These are phyloP conservation scores for Kurtzmaniella quercitrusa DNA, from an alignment of 1,139 yeast genomes.

Conservation along the genomic window DNA sequence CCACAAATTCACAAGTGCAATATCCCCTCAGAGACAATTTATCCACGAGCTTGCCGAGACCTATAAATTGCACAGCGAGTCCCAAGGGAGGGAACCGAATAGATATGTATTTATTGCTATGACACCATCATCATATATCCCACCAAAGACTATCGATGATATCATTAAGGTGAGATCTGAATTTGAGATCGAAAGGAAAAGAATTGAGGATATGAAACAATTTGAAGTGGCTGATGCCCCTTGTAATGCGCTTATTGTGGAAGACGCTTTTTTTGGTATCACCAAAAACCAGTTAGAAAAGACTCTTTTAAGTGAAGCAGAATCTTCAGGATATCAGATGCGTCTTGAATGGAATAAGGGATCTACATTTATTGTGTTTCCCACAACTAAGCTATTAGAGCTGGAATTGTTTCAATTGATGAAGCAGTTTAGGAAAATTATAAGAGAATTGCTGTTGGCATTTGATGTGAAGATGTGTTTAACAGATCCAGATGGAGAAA, in stretches of 20 bases:
- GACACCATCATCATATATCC: constrained; percentile 29
- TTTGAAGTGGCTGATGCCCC: constrained; percentile 17
- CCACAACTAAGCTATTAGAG: constrained; percentile 24
- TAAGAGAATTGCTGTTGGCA: constrained; percentile 41
- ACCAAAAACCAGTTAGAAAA: constrained; percentile 41
- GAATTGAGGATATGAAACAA: constrained; percentile 19
- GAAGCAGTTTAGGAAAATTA: constrained; percentile 24
- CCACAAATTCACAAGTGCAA: constrained; percentile 69
- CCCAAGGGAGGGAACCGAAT: constrained; percentile 80
- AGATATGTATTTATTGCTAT: constrained; percentile 63
- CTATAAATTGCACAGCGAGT: constrained; percentile 59
- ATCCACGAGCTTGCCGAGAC: constrained; percentile 63
- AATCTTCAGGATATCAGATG: constrained; percentile 14
- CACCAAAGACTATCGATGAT: constrained; percentile 24
- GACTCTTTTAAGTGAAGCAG: constrained; percentile 20
- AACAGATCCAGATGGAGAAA: constrained; percentile 29
- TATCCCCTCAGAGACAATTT: constrained; percentile 61
- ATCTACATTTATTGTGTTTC: constrained; percentile 41
- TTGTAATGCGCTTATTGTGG: constrained; percentile 53
- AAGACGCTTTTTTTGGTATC: constrained; percentile 52
- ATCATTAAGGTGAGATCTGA: constrained; percentile 28
- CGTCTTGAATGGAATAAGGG: constrained; percentile 37
- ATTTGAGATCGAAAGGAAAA: constrained; percentile 21
- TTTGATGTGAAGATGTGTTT: constrained; percentile 45
- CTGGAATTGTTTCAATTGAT: constrained; percentile 28